A percentile compares a stretch with the other conserved stretches of the same genome.
These are phyloP conservation scores for Gracilaria gracilis DNA, from an alignment of 23 red algal genomes.

Conservation along the genomic window DNA sequence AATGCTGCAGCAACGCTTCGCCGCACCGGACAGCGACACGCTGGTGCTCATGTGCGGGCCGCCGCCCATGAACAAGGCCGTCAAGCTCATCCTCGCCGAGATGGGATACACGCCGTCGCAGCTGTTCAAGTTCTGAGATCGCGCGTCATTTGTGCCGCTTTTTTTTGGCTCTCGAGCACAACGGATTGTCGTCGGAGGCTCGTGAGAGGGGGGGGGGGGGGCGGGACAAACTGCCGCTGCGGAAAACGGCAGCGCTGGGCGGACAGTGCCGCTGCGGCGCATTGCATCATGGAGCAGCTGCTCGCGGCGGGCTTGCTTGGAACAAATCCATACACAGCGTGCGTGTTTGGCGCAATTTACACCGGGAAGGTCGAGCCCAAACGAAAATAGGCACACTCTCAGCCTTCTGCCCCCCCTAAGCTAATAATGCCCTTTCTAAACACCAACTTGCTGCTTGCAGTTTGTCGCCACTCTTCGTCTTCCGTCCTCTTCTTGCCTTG, in stretches of 20 bases:
- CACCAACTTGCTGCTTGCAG: background rate
- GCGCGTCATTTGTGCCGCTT: background rate
- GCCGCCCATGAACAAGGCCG: conserved; percentile 96
- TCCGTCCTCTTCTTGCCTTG: no score
- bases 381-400: background rate
- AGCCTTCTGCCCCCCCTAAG: background rate
- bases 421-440: background rate
- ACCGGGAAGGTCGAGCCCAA: background rate
- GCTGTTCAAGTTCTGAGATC: conserved; percentile 77
- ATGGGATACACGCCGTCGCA: conserved; percentile 61
- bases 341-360: background rate
- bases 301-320: no score
- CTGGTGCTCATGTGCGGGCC: conserved; percentile 88
- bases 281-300: no score
- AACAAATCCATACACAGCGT: no score
- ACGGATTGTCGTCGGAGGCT: background rate
- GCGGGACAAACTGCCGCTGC: no score
- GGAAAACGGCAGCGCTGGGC: background rate
- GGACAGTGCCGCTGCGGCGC: no score
- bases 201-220: background rate
- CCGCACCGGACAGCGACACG: conserved; percentile 34
- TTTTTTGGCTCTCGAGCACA: no score
- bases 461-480: background rate
- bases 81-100: conserved; percentile 59
- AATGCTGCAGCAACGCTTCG: conserved; percentile 83